These are phyloP conservation scores for Cymbidium sinense DNA, from an alignment of 106 monocot genomes.

Conservation along the genomic window DNA sequence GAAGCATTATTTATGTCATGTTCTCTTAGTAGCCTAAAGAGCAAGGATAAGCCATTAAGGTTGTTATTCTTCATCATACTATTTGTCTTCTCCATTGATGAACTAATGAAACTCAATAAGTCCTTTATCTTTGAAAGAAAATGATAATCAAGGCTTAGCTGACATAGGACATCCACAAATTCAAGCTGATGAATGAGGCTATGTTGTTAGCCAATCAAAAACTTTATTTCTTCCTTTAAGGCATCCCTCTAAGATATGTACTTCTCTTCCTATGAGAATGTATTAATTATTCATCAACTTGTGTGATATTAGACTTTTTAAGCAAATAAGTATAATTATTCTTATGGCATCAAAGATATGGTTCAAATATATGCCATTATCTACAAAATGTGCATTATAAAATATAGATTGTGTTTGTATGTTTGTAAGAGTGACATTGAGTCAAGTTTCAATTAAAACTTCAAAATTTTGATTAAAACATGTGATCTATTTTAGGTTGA, in stretches of 20 bases:
- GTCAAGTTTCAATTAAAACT: too few species aligned
- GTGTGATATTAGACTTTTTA: too few species aligned
- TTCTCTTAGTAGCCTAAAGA: slow-evolving; percentile 16
- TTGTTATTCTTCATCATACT: neutral
- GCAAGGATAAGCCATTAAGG: slow-evolving; percentile 3
- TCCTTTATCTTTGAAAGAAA: slow-evolving; percentile 18
- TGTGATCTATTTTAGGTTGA: too few species aligned
- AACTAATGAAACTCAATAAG: neutral
- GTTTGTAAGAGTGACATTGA: too few species aligned
- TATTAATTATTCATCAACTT: too few species aligned
- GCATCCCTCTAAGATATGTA: neutral
- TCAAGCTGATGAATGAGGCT: neutral
- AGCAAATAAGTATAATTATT: too few species aligned
- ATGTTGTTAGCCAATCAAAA: neutral
- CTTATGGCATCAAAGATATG: too few species aligned
- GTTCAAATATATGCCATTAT: too few species aligned
- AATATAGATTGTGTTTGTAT: too few species aligned
- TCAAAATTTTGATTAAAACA: too few species aligned
- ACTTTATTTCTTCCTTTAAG: slow-evolving; percentile 13
- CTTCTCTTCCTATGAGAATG: neutral
- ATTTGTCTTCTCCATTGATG: neutral
- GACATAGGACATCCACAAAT: slow-evolving; percentile 13
- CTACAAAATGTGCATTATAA: too few species aligned
- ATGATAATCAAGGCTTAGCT: slow-evolving; percentile 22
- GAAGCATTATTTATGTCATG: slow-evolving; percentile 4